Evolutionary conservation across 331 rosid genomes (phyloP), one percentile per base, ranked within the genome.

Genomic region (Quercus tomentella): DNA sequence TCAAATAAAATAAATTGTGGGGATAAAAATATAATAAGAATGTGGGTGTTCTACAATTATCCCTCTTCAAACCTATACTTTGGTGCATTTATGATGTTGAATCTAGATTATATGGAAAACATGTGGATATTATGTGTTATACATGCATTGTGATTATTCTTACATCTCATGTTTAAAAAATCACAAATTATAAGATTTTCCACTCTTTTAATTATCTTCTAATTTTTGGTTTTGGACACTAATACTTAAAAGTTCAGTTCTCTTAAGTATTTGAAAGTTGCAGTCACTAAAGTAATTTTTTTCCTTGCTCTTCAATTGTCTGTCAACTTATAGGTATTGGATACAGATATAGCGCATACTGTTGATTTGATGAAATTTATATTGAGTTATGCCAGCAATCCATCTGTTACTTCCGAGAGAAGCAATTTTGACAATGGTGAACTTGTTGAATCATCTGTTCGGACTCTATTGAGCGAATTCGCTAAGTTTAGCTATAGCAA

Each of bases 281-380:
- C 70, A 28, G 18, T 16, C 2, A 30, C 43, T 65, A 65, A 65
- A 65, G 18, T 14, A 18, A 30, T 1, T 77, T 1, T 20, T 63
- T 5, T 26, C 43, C 43, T 18, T 52, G 18, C 67, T 33, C 33
- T 76, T 22, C 18, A 49, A 35, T 56, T 77, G 63, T 12, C 12
- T 73, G 52, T 43, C 43, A 1, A 77, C 75, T 72, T 49, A 69
- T 60, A 92, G 99, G 90, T 79, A 58, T 73, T 81, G 80, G 96
- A 88, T 41, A 72, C 86, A 78, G 87, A 89, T 84, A 85, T 80
- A 84, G 92, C 97, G 57, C 84, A 78, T 77, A 88, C 82, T 18
- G 90, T 87, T 86, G 98, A 95, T 90, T 83, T 95, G 84, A 93
- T 95, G 96, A 95, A 86, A 83, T 91, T 77, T 86, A 68, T 95